Conservation (phyloP, 495 filamentous ascomycete genomes). For the Apiosordaria backusii region DNA sequence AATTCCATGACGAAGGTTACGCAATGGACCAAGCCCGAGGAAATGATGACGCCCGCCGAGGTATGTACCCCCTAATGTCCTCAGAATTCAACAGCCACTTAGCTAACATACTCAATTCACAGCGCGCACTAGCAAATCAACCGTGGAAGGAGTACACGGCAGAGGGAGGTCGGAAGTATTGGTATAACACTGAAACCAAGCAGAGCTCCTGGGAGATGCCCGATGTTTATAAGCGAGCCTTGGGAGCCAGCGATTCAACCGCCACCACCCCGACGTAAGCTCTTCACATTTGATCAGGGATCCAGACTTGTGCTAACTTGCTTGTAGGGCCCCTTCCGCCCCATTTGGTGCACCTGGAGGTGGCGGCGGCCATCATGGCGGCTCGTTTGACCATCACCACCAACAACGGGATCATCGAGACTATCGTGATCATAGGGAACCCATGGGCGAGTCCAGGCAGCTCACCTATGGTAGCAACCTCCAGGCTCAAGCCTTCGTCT, state of each 20-base stretch:
- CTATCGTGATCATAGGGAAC: conserved; percentile 47
- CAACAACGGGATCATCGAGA: conserved; percentile 27
- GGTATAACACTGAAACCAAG: conserved; percentile 87
- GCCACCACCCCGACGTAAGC: conserved; percentile 62
- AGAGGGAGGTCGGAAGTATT: conserved; percentile 85
- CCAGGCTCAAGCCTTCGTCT: conserved; percentile 59
- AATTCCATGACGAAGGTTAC: conserved; percentile 82
- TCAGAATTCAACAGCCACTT: not conserved
- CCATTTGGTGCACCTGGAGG: conserved; percentile 60
- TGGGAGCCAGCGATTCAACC: conserved; percentile 43
- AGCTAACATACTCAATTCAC: not conserved
- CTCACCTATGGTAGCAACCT: conserved; percentile 64
- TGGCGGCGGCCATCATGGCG: conserved; percentile 44
- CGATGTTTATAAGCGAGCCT: conserved; percentile 71
- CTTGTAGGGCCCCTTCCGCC: conserved; percentile 49
- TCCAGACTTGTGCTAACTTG: conserved; percentile 14
- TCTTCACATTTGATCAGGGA: conserved; percentile 9
- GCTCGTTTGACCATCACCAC: conserved; percentile 33
- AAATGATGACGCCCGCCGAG: conserved; percentile 83
- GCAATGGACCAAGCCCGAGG: conserved; percentile 90
- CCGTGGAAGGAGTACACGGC: conserved; percentile 93
- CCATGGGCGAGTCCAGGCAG: conserved; percentile 61
- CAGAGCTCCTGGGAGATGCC: conserved; percentile 95
- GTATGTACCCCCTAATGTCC: conserved; percentile 45
- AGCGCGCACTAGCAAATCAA: conserved; percentile 78